Evolutionary conservation across 768 basidiomycete species (phyloP).

Genomic region (Mycena kentingensis): DNA sequence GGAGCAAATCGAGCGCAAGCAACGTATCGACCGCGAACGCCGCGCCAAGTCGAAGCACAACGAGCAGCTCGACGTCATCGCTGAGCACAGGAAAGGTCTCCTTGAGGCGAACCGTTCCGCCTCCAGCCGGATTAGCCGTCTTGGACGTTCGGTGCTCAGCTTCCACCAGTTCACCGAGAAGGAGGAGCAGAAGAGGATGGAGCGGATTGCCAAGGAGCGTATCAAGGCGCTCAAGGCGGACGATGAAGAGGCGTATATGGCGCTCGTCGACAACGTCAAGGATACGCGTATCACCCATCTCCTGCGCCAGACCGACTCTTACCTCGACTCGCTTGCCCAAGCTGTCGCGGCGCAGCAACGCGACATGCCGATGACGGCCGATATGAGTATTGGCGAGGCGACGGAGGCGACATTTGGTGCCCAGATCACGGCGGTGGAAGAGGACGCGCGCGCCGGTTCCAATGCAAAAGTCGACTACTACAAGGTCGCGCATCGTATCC

Average conservation of each 20-base stretch:
- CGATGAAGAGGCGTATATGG: constrained; percentile 99
- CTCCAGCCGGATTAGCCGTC: constrained; percentile 64
- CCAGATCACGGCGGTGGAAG: constrained; percentile 52
- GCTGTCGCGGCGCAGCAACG: constrained; percentile 93
- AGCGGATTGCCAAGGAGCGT: constrained; percentile 96
- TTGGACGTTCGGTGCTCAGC: constrained; percentile 77
- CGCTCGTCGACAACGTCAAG: constrained; percentile 97
- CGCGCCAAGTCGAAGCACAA: constrained; percentile 96
- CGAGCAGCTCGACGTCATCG: constrained; percentile 88
- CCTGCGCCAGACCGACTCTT: constrained; percentile 89
- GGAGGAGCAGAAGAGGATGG: constrained; percentile 97
- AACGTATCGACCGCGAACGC: constrained; percentile 88
- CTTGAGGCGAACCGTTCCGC: constrained; percentile 65
- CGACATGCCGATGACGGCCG: constrained; percentile 54
- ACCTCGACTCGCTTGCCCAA: constrained; percentile 92
- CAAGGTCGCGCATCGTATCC: constrained; percentile 89
- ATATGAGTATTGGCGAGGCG: constrained; percentile 71
- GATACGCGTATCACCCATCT: constrained; percentile 98
- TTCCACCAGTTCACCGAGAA: constrained; percentile 93
- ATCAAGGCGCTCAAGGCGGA: constrained; percentile 95
- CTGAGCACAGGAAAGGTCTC: constrained; percentile 78
- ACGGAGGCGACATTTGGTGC: constrained; percentile 93
- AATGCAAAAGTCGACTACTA: constrained; percentile 92
- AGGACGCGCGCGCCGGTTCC: constrained; percentile 56
- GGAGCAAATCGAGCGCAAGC: constrained; percentile 87